Base-by-base conservation (phyloP, 352 stramenopile genomes). In the Phytophthora syringae region DNA sequence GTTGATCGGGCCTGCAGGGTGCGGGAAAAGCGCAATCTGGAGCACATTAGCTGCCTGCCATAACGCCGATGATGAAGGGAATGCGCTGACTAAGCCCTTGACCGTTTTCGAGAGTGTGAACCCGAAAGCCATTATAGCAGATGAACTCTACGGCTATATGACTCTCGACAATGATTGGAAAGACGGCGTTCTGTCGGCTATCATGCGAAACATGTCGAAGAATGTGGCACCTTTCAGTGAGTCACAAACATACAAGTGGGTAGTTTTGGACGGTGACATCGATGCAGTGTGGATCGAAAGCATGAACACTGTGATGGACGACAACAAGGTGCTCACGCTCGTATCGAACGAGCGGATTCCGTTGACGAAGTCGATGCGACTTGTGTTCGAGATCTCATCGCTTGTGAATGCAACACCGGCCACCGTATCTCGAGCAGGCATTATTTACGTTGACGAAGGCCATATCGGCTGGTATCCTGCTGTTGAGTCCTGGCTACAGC, bases 81-180 rank as follows among this genome's bases (percentile, higher is more conserved):
- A 93, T 58, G 82, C 88, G 5, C 86, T 92, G 43, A 28, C 76
- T 7, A 99, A 98, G 64, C 86, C 95, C 5, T 86, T 93, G 27
- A 98, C 91, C 25, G 94, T 99, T 3, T 95, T 80, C 49, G 95
- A 98, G 61, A 98, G 88, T 15, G 89, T 99, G 0, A 99, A 99
- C 68, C 97, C 97, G 0, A 99, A 99, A 68, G 68, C 93, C 12
- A 91, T 99, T 20, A 97, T 84, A 10, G 89, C 90, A 0, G 90
- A 98, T 56, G 94, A 98, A 67, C 64, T 98, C 15, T 98, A 97
- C 61, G 92, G 95, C 32, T 98, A 96, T 77, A 99, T 99, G 95
- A 99, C 94, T 18, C 77, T 99, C 3, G 87, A 97, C n/a, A 98
- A 98, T 50, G 97, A 99, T 79, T 99, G 96, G 96, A 98, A 98